phyloP scores from a whole-genome alignment of 441 rosid species.

The Gossypium schwendimanii region DNA sequence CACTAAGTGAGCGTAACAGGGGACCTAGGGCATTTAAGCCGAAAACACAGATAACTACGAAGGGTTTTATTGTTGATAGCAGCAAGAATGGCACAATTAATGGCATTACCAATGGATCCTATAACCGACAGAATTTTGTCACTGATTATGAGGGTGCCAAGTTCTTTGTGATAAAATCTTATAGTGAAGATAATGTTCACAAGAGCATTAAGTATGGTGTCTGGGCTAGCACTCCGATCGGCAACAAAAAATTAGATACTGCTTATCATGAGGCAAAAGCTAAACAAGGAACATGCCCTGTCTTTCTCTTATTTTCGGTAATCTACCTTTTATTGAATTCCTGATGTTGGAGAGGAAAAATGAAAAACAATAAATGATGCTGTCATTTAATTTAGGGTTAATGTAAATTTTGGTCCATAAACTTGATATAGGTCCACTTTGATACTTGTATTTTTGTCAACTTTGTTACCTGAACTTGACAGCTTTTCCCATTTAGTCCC shows the following conservation, averaged over 20 bases:
- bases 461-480: no score
- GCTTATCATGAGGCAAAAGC: constrained; percentile 42
- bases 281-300: constrained; percentile 25
- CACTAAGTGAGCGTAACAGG: constrained; percentile 49
- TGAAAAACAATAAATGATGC: background rate
- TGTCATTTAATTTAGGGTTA: background rate
- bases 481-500: no score
- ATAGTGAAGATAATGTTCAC: constrained; percentile 52
- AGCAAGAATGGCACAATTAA: constrained; percentile 17
- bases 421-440: no score
- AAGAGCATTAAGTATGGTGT: constrained; percentile 48
- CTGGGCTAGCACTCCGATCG: constrained; percentile 50
- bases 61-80: constrained; percentile 18
- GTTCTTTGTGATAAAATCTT: constrained; percentile 53
- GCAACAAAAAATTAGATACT: constrained; percentile 48
- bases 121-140: constrained; percentile 23
- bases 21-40: constrained; percentile 57
- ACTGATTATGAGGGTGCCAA: constrained; percentile 30
- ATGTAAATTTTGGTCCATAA: no score
- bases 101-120: constrained; percentile 21
- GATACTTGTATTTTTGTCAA: no score
- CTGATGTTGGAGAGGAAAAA: constrained; percentile 8
- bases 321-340: constrained; percentile 4
- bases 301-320: constrained; percentile 52
- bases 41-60: constrained; percentile 25